Evolutionary conservation across 2,329 filamentous ascomycete genomes (phyloP), one percentile per base, ranked within the genome.

Genomic region (Fusarium sp.): DNA sequence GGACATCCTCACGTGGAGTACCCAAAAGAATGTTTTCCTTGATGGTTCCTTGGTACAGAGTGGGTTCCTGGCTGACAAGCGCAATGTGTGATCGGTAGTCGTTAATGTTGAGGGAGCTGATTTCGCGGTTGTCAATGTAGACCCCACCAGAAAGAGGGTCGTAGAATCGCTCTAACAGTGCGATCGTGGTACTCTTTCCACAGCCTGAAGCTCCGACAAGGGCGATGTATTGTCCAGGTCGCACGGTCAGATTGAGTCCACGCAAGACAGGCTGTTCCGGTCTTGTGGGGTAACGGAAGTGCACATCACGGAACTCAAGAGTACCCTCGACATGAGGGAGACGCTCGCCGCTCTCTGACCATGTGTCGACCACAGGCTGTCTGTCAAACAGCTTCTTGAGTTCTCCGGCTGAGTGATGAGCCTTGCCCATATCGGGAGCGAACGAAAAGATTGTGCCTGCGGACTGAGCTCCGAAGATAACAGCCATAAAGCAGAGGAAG

Each of bases 161-260:
- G 77, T 98, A 98, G 82, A 98, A 98, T 34, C 96, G 91, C 78
- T 98, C 95, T 33, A 98, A 83, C 6, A 98, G 85, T 5, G 93
- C 92, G 76, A 98, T 97, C 0, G 94, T 97, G 0, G 96, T 98
- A 50, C 90, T 93, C 83, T 99, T 98, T 60, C 96, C 96, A 75
- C 94, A 97, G 4, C 96, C 95, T 45, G 92, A 96, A 0, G 95
- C 91, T n/a, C 96, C 96, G 10, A 98, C 96, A 4, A 98, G 86
- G 0, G 95, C 96, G 9, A 95, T 86, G 73, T 95, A 96, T 76
- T 95, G 92, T 6, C 92, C 93, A 0, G 92, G 92, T 30, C 89
- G 87, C 41, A 95, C 87, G 15, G 82, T 83, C 8, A 95, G 84
- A 78, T 95, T 90, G 12, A 97, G 84, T 0, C 94, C 95, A 30